Base-by-base conservation (phyloP, 2,329 filamentous ascomycete genomes). In the Colletotrichum tofieldiae region DNA sequence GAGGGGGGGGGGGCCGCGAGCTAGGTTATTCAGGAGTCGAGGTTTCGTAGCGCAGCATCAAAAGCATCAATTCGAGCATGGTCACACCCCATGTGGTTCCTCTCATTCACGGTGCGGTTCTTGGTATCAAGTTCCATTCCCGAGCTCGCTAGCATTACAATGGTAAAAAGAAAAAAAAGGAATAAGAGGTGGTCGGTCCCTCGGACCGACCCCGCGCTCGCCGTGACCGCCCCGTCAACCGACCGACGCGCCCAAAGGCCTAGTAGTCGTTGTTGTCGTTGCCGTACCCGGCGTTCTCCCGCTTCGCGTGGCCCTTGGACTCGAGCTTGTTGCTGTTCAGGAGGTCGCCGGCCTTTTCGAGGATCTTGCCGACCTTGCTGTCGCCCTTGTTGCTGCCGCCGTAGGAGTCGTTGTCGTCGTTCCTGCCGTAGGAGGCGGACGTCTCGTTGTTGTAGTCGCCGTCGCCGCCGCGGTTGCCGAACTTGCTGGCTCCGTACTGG, bases 311-410 rank as follows among this genome's bases (percentile, higher is more conserved):
- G 5, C 89, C 89, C 80, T 86, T 88, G 75, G 85, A 79, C 66
- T 82, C 82, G 16, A 90, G 68, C 54, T 80, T 81, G 20, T 85
- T 82, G 75, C 83, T 89, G 65, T 85, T 80, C 73, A 91, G 75
- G 61, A 87, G 75, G 16, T 80, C 78, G 11, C 89, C 88, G 7
- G 85, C 86, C 83, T 90, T 91, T 81, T 92, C 88, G 79, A 91
- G 81, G 32, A 91, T 68, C 81, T 89, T 90, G 58, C 89, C 89
- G 29, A 89, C 65, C 20, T 84, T 85, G 62, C 86, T 88, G 77
- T 88, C 85, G 18, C 76, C 76, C 56, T 75, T 75, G 8, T 74
- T 65, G 47, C 75, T 75, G 69, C 74, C 61, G 65, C 68, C 69
- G 39, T 63, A 73, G 60, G 75, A 73, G 39, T 75, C 65, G 64